Evolutionary conservation across 768 basidiomycete genomes (phyloP).

Genomic region (Tulasnella sp.): DNA sequence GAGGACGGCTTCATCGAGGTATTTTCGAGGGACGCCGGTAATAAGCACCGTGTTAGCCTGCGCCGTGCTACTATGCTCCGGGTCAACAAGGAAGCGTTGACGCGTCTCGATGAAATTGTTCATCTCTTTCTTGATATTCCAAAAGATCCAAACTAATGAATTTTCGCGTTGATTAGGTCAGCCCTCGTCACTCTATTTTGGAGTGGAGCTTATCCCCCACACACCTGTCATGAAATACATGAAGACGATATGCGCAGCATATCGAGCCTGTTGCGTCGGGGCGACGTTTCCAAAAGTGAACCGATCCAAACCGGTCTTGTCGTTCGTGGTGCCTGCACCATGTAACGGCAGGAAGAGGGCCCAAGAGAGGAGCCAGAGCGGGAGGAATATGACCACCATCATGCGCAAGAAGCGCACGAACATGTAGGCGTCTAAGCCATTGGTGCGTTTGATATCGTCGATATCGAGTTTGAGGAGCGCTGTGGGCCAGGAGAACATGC

Average conservation of each 20-base stretch:
- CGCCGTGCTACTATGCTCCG: conserved; percentile 59
- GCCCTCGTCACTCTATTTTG: background rate
- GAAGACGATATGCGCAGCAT: conserved; percentile 68
- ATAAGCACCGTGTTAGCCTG: conserved; percentile 87
- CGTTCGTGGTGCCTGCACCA: conserved; percentile 34
- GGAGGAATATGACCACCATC: conserved; percentile 71
- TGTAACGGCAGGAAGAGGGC: conserved; percentile 68
- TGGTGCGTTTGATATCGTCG: conserved; percentile 48
- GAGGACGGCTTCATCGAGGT: conserved; percentile 61
- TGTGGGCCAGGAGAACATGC: conserved; percentile 54
- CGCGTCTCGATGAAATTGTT: conserved; percentile 64
- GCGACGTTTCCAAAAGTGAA: conserved; percentile 79
- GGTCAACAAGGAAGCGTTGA: conserved; percentile 71
- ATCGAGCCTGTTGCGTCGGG: conserved; percentile 41
- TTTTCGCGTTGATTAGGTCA: background rate
- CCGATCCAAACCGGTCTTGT: conserved; percentile 47
- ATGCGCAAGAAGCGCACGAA: conserved; percentile 79
- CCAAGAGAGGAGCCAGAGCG: conserved; percentile 92
- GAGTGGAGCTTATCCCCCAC: conserved; percentile 23
- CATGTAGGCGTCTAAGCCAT: conserved; percentile 87
- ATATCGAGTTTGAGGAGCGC: conserved; percentile 54
- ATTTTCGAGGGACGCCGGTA: conserved; percentile 75
- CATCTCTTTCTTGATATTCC: conserved; percentile 75
- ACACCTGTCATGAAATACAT: conserved; percentile 69
- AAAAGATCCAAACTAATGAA: conserved; percentile 88